Base-by-base conservation (phyloP, 345 rosid genomes). In the Dipteronia dyeriana region DNA sequence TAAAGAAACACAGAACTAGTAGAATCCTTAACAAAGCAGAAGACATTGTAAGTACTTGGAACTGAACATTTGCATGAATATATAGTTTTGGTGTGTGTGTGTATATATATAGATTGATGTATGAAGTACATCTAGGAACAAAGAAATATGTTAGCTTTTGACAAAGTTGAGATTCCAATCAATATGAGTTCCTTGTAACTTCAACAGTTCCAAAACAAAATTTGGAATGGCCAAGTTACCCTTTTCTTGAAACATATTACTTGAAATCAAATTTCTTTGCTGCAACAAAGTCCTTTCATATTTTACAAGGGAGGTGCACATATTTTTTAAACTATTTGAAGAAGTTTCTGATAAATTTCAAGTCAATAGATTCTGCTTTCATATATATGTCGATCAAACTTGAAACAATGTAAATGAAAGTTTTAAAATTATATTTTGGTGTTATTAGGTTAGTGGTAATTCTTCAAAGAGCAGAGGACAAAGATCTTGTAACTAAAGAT, bases 81-180 rank as follows among this genome's bases (percentile, higher is more conserved):
- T 43, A 43, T 70, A 22, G 53, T 54, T 57, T 47, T 60, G 20
- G 16, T 23, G n/a, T n/a, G n/a, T n/a, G n/a, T n/a, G n/a, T n/a
- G 17, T 64, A 9, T 57, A 26, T 57, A 14, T 45, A 65, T 4
- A 34, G 4, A 31, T 31, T 41, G n/a, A n/a, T 56, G 10, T 45
- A 65, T 31, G 39, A 63, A 76, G 66, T 1, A 60, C 19, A 41
- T 66, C 26, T 22, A 34, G 2, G 41, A 53, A 39, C 47, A 14
- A 77, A 51, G 56, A 56, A 41, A 63, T 66, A 19, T 71, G 16
- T 47, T 68, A 10, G 79, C 87, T 82, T 86, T 82, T 49, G 13
- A 22, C n/a, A 87, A 87, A 83, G 87, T 67, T 72, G 10, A 80
- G 84, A 76, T 78, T 75, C 76, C 59, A 57, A 4, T 67, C 70